Percentiles rank a stretch among this genome's conserved stretches.
Evolutionary conservation across 108 stramenopile genomes (phyloP).

Genomic region (Cyclostephanos invisitatus): DNA sequence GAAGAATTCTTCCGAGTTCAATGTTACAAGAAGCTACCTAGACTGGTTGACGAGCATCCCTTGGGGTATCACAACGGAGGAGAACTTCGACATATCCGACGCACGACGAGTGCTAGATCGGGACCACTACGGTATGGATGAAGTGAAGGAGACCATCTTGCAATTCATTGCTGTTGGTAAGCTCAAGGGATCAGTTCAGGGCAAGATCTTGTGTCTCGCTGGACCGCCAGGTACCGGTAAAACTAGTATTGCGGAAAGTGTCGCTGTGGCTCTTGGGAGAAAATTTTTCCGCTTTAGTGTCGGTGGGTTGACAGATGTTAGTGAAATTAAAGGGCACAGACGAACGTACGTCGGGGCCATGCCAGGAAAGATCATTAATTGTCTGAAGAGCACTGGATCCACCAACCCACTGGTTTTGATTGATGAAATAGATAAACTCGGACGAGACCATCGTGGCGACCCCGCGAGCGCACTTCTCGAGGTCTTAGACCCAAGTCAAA

Average conservation of each 20-base stretch:
- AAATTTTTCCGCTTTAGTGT: constrained; percentile 97
- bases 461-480: constrained; percentile 95
- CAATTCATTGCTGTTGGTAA: constrained; percentile 98
- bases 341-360: constrained; percentile 98
- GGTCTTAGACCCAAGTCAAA: constrained; percentile 93
- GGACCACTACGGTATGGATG: constrained; percentile 97
- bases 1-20: constrained; percentile 96
- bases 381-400: constrained; percentile 85
- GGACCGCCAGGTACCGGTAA: constrained; percentile 95
- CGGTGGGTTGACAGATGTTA: constrained; percentile 93
- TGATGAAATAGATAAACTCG: constrained; percentile 99
- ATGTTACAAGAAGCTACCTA: constrained; percentile 92
- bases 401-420: constrained; percentile 94
- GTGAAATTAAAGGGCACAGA: constrained; percentile 98
- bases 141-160: constrained; percentile 95
- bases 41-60: constrained; percentile 97
- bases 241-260: constrained; percentile 83
- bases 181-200: constrained; percentile 90
- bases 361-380: constrained; percentile 97
- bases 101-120: constrained; percentile 81
- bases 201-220: constrained; percentile 93
- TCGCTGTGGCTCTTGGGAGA: constrained; percentile 90
- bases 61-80: constrained; percentile 84
- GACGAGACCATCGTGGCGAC: constrained; percentile 89
- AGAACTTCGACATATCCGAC: constrained; percentile 86